A percentile compares a stretch with the other conserved stretches of the same genome.
Conservation (phyloP, 116 monocot genomes). For the Posidonia oceanica region DNA sequence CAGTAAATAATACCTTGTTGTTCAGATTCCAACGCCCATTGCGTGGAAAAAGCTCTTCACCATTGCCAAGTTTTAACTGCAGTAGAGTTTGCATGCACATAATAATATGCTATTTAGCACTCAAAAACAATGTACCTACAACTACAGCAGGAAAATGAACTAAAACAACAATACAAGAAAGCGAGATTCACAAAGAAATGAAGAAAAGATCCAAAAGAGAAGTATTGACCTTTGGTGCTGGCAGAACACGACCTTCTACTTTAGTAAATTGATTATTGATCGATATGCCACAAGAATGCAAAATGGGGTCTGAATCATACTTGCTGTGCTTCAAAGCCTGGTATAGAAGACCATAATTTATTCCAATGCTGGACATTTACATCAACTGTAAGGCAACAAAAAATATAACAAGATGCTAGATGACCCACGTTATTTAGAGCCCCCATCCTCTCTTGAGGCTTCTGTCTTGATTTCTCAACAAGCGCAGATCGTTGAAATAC, state of each 20-base stretch:
- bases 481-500: constrained; percentile 61
- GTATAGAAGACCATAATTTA: background rate
- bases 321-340: constrained; percentile 53
- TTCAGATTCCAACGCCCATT: constrained; percentile 92
- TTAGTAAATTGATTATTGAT: constrained; percentile 59
- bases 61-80: constrained; percentile 77
- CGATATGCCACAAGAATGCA: constrained; percentile 53
- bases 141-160: background rate
- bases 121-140: too few species aligned
- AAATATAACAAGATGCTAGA: background rate
- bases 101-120: background rate
- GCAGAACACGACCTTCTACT: constrained; percentile 66
- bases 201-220: background rate
- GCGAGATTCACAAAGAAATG: background rate
- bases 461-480: constrained; percentile 92
- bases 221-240: constrained; percentile 51
- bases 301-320: constrained; percentile 65
- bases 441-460: constrained; percentile 72
- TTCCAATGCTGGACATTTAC: background rate
- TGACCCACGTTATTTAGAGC: constrained; percentile 39
- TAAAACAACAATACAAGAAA: background rate
- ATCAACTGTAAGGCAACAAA: background rate
- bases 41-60: constrained; percentile 52
- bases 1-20: constrained; percentile 40
- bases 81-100: background rate